Evolutionary conservation across 768 basidiomycete genomes (phyloP).

Genomic region (Boletus tomentosulus): DNA sequence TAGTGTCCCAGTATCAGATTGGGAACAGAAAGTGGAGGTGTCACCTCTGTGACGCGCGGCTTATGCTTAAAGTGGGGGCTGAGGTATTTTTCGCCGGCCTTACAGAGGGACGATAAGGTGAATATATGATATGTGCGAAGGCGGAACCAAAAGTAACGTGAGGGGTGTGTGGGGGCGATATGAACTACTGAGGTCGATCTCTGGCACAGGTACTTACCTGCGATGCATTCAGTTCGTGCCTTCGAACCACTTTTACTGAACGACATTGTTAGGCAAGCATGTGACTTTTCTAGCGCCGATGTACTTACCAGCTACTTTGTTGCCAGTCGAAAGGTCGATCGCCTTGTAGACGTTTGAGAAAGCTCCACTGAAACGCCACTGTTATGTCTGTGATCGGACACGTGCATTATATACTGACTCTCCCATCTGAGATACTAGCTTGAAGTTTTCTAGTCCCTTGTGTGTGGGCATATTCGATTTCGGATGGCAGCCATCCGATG

Average conservation of each 20-base stretch:
- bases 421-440: slow-evolving; percentile 84
- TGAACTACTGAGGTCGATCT: slow-evolving; percentile 24
- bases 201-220: slow-evolving; percentile 62
- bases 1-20: slow-evolving; percentile 16
- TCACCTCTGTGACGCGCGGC: slow-evolving; percentile 97
- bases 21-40: slow-evolving; percentile 19
- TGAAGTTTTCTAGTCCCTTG: slow-evolving; percentile 78
- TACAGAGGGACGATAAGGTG: slow-evolving; percentile 29
- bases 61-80: slow-evolving; percentile 94
- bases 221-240: slow-evolving; percentile 83
- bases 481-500: slow-evolving; percentile 69
- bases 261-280: slow-evolving; percentile 10
- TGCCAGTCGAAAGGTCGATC: slow-evolving; percentile 64
- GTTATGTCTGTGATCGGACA: slow-evolving; percentile 12
- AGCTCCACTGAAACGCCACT: slow-evolving; percentile 59
- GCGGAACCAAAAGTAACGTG: slow-evolving; percentile 20
- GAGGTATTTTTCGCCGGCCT: slow-evolving; percentile 92
- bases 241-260: slow-evolving; percentile 90
- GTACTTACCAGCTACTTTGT: slow-evolving; percentile 74
- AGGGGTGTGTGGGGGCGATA: slow-evolving; percentile 12
- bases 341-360: slow-evolving; percentile 99
- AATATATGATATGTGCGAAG: not conserved
- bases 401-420: slow-evolving; percentile 55
- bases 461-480: slow-evolving; percentile 80
- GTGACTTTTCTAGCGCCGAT: not conserved